Percentiles rank a stretch among this genome's conserved stretches.
phyloP scores from a whole-genome alignment of 2,329 filamentous ascomycete genomes.

The Fusarium sp. region DNA sequence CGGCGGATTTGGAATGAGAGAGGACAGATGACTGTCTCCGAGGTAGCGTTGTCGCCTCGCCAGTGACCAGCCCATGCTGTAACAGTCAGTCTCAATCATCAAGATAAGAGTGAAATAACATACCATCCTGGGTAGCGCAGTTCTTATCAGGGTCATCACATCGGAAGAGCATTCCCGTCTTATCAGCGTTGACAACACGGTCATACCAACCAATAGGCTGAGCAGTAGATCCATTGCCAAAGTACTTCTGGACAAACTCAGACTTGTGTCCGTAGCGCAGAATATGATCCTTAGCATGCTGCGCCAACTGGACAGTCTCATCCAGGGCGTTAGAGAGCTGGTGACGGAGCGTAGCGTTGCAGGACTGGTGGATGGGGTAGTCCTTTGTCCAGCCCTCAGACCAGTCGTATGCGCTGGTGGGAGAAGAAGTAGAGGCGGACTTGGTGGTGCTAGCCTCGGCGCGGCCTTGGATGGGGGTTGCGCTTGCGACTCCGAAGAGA shows the following conservation, averaged over 20 bases:
- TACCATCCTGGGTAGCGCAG: slow-evolving; percentile 62
- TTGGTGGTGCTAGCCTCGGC: slow-evolving; percentile 40
- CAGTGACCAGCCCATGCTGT: slow-evolving; percentile 75
- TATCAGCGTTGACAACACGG: slow-evolving; percentile 68
- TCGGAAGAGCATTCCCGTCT: slow-evolving; percentile 68
- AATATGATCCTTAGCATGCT: slow-evolving; percentile 72
- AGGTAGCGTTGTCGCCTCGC: slow-evolving; percentile 71
- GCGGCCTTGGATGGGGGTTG: slow-evolving; percentile 46
- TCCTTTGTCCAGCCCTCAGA: slow-evolving; percentile 48
- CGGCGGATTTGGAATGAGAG: slow-evolving; percentile 69
- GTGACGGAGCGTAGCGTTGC: slow-evolving; percentile 69
- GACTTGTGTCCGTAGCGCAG: slow-evolving; percentile 67
- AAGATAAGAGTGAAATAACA: not conserved
- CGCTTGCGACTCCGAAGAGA: slow-evolving; percentile 43
- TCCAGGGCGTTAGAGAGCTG: slow-evolving; percentile 67
- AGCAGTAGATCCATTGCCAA: slow-evolving; percentile 68
- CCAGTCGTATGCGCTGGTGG: slow-evolving; percentile 49
- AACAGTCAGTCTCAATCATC: not conserved
- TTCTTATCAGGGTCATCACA: slow-evolving; percentile 76
- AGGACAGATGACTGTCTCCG: slow-evolving; percentile 76
- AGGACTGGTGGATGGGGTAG: slow-evolving; percentile 70
- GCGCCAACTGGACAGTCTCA: slow-evolving; percentile 67
- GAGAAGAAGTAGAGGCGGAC: slow-evolving; percentile 29
- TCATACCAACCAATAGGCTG: slow-evolving; percentile 72
- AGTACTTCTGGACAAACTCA: slow-evolving; percentile 72